A percentile compares a stretch with the other conserved stretches of the same genome.
These are phyloP conservation scores for Pilasporangium apinafurcum DNA, from an alignment of 352 stramenopile species.

Conservation along the genomic window DNA sequence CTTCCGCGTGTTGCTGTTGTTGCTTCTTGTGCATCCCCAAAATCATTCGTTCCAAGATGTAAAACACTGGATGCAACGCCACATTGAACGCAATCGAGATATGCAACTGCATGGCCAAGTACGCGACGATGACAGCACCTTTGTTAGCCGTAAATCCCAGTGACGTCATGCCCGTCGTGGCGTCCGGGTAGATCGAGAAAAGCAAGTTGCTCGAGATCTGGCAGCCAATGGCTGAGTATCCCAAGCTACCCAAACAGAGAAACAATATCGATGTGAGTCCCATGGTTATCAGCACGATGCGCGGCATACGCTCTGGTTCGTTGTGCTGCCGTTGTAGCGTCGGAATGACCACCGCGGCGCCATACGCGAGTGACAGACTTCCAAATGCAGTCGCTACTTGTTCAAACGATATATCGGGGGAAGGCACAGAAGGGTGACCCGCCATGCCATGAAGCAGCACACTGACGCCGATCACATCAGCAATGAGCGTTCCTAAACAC, in stretches of 20 bases:
- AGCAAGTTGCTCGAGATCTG: conserved; percentile 28
- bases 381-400: background rate
- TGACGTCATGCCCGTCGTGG: conserved; percentile 14
- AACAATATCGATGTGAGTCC: conserved; percentile 21
- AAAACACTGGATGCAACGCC: conserved; percentile 15
- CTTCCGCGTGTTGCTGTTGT: conserved; percentile 8
- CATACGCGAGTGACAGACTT: conserved; percentile 21
- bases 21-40: conserved; percentile 16
- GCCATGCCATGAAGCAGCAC: background rate
- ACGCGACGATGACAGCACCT: conserved; percentile 16
- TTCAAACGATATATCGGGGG: background rate
- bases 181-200: conserved; percentile 35
- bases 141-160: conserved; percentile 18
- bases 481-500: background rate
- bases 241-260: conserved; percentile 5
- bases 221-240: conserved; percentile 7
- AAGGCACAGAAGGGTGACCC: background rate
- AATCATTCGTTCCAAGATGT: conserved; percentile 17
- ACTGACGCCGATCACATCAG: background rate
- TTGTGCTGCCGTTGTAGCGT: conserved; percentile 16
- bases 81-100: conserved; percentile 27
- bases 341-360: conserved; percentile 18
- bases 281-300: conserved; percentile 35
- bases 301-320: conserved; percentile 11
- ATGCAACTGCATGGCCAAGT: conserved; percentile 36